A percentile compares a stretch with the other conserved stretches of the same genome.
Evolutionary conservation across 2,329 filamentous ascomycete species (phyloP).

Genomic region (Aspergillus jensenii): DNA sequence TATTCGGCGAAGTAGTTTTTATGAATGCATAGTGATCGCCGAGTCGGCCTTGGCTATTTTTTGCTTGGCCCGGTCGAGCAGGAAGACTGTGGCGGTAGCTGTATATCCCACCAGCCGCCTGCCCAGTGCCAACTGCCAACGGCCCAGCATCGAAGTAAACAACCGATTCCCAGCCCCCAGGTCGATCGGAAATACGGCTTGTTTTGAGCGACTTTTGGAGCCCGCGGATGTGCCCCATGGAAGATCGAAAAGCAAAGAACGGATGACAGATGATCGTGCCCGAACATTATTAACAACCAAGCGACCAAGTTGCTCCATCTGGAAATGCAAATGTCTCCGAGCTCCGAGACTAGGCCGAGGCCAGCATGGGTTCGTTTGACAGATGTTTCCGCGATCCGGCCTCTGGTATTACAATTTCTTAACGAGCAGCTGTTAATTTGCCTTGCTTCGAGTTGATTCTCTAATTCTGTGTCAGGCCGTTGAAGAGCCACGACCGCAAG

Average conservation of each 20-base stretch:
- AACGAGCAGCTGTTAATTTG: background rate
- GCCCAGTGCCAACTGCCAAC: no score
- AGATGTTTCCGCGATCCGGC: conserved; percentile 17
- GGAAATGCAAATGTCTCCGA: conserved; percentile 19
- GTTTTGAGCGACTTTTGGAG: background rate
- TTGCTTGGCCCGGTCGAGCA: no score
- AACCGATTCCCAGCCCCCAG: background rate
- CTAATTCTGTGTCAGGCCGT: background rate
- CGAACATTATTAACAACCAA: background rate
- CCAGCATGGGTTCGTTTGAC: background rate
- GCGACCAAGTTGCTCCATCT: conserved; percentile 14
- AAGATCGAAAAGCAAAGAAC: background rate
- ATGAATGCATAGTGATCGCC: background rate
- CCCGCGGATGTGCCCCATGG: background rate
- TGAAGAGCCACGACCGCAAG: no score
- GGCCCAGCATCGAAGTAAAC: background rate
- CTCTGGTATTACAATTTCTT: background rate
- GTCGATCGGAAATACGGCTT: conserved; percentile 16
- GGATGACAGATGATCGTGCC: conserved; percentile 11
- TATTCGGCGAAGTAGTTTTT: background rate
- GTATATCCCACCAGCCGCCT: no score
- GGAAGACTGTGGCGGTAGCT: no score
- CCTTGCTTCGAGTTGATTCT: background rate
- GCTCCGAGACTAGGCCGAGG: conserved; percentile 19
- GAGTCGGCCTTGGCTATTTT: no score